Evolutionary conservation across 768 basidiomycete genomes (phyloP).

Genomic region (Trametes gibbosa): DNA sequence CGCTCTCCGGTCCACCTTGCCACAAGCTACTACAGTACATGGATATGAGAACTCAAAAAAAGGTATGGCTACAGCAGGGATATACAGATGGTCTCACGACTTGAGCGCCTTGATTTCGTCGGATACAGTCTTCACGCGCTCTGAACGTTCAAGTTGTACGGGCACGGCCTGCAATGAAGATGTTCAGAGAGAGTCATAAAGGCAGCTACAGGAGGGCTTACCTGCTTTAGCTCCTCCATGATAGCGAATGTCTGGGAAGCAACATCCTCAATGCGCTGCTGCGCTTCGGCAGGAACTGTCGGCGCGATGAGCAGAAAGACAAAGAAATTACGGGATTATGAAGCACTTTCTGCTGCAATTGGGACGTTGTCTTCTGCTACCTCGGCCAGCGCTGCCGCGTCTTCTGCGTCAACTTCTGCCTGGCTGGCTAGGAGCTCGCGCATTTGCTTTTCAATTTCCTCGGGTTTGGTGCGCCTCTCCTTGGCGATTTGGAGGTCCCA

Average conservation of each 20-base stretch:
- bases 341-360: slow-evolving; percentile 25
- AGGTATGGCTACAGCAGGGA: slow-evolving; percentile 12
- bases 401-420: slow-evolving; percentile 29
- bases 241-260: slow-evolving; percentile 38
- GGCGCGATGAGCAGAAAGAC: not conserved
- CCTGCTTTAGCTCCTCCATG: slow-evolving; percentile 52
- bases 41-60: not conserved
- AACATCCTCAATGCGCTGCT: slow-evolving; percentile 25
- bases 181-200: not conserved
- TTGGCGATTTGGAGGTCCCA: slow-evolving; percentile 74
- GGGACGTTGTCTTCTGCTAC: slow-evolving; percentile 14
- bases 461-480: slow-evolving; percentile 61
- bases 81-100: slow-evolving; percentile 30
- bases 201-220: slow-evolving; percentile 25
- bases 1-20: not conserved
- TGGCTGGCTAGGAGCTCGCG: slow-evolving; percentile 38
- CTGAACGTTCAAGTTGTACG: slow-evolving; percentile 50
- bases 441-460: slow-evolving; percentile 45
- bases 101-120: slow-evolving; percentile 52
- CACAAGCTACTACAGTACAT: not conserved
- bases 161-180: slow-evolving; percentile 39
- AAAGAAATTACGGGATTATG: not conserved
- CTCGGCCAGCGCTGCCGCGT: slow-evolving; percentile 19
- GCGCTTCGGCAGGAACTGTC: slow-evolving; percentile 17
- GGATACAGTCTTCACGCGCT: slow-evolving; percentile 43